These are phyloP conservation scores for Paramecium pentaurelia DNA, from an alignment of 73 alveolate genomes.

Conservation along the genomic window DNA sequence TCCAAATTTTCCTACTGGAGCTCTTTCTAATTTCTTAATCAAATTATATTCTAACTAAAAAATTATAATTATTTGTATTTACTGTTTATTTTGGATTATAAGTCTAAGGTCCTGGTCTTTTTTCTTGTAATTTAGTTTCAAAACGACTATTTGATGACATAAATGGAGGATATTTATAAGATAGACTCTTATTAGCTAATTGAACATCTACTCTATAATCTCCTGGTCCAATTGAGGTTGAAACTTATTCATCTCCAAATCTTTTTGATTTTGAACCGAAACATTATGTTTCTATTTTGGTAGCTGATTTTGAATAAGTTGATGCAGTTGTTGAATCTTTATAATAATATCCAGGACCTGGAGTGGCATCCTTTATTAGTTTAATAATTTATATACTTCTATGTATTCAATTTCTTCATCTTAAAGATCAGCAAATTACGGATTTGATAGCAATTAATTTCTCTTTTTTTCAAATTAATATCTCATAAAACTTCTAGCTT, in stretches of 20 bases:
- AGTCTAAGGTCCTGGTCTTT: constrained; percentile 31
- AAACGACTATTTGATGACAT: constrained; percentile 21
- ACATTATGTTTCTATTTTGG: background rate
- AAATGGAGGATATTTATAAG: constrained; percentile 6
- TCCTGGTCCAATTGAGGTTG: constrained; percentile 17
- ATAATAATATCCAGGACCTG: constrained; percentile 23
- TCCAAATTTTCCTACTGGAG: constrained; percentile 44
- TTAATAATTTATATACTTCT: background rate
- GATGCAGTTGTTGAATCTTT: background rate
- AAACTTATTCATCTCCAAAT: background rate
- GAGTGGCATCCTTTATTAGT: background rate
- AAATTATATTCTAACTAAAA: background rate
- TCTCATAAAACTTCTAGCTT: background rate
- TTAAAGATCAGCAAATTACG: background rate
- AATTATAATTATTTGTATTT: background rate
- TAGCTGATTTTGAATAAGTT: background rate
- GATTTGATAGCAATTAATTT: background rate
- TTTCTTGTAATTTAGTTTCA: background rate
- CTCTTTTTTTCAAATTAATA: background rate
- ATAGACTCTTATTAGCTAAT: background rate
- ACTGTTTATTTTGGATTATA: constrained; percentile 12
- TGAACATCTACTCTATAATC: background rate
- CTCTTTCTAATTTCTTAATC: constrained; percentile 28
- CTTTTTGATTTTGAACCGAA: constrained; percentile 28
- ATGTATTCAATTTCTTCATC: constrained; percentile 47